Conservation (phyloP, 208 protist species). For the Kentomonas sorsogonicus region DNA sequence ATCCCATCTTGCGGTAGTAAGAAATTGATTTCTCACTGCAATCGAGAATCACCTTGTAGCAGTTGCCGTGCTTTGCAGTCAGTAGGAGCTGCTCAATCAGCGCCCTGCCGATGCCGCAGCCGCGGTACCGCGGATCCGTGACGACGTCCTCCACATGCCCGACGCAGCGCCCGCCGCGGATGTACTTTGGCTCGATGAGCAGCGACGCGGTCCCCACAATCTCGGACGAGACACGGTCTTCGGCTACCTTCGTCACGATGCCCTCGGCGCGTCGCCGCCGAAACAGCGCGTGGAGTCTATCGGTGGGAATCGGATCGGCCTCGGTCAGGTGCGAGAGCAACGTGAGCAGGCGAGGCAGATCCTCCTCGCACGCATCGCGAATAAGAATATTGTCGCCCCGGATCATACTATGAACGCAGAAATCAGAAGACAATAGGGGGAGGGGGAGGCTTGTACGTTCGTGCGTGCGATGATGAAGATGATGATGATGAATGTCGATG, state of each 20-base stretch:
- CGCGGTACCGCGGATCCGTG: conserved; percentile 44
- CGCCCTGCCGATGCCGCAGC: conserved; percentile 42
- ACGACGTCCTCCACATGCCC: conserved; percentile 88
- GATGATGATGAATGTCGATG: no score
- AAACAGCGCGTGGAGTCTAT: conserved; percentile 16
- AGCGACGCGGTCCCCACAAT: conserved; percentile 71
- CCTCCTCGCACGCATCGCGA: conserved; percentile 13
- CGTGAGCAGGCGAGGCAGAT: conserved; percentile 21
- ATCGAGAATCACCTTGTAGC: conserved; percentile 88
- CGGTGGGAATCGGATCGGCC: conserved; percentile 11
- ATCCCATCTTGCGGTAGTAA: conserved; percentile 73
- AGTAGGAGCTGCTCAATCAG: conserved; percentile 43
- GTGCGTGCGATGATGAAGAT: no score
- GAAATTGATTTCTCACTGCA: conserved; percentile 34
- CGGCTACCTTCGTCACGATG: conserved; percentile 57
- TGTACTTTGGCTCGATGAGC: conserved; percentile 79
- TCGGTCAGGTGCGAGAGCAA: conserved; percentile 36
- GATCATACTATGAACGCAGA: neutral
- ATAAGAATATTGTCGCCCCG: conserved; percentile 4
- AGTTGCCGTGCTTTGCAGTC: conserved; percentile 36
- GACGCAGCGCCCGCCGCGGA: conserved; percentile 51
- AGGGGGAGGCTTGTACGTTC: no score
- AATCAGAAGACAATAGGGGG: neutral
- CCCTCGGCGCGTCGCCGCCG: conserved; percentile 18
- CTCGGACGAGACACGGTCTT: conserved; percentile 19